Evolutionary conservation across 495 filamentous ascomycete genomes (phyloP), one percentile per base, ranked within the genome.

Genomic region (Penicillium cosmopolitanum): DNA sequence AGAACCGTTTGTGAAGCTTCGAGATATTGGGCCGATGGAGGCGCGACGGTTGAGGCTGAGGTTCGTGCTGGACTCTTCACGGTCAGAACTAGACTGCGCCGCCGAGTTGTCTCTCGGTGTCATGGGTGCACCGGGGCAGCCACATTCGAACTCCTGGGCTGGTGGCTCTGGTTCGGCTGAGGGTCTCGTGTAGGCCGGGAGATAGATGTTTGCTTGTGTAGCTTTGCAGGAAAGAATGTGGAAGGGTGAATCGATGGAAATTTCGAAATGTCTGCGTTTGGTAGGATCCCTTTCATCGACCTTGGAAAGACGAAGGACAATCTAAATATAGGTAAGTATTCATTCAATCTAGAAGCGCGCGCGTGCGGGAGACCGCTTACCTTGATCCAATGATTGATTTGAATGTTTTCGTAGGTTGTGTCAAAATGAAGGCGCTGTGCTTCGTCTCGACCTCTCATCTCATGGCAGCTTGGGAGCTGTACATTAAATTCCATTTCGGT

Each of bases 351-450:
- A 31, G 28, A 31, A 31, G 28, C 67, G 57, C 67, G 57, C 8
- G 10, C 12, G 23, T 3, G 28, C 12, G 23, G 23, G 3, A 31
- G 16, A 15, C 19, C 11, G 63, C 81, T 51, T 84, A 96, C 95
- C 87, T 98, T 98, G 67, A 98, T 97, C 95, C 96, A 98, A 70
- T 98, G 95, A 66, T 93, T 92, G 50, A 98, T 93, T 66, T 96
- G 92, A 43, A 96, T 96, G 56, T 96, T 95, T 72, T 90, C 89
- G 80, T 93, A 98, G 15, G 95, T 97, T 50, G 93, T 97, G 65
- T 98, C 93, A 59, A 95, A 96, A 71, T 96, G 91, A 50, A 98
- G 73, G 55, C 86, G 84, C 40, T 90, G 79, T 31, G 68, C 67
- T 68, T 88, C 88, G 61, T 96, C 91, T 51, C 88, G 88, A 31